Evolutionary conservation across 2,329 filamentous ascomycete genomes (phyloP).

Genomic region (Ilyonectria destructans): DNA sequence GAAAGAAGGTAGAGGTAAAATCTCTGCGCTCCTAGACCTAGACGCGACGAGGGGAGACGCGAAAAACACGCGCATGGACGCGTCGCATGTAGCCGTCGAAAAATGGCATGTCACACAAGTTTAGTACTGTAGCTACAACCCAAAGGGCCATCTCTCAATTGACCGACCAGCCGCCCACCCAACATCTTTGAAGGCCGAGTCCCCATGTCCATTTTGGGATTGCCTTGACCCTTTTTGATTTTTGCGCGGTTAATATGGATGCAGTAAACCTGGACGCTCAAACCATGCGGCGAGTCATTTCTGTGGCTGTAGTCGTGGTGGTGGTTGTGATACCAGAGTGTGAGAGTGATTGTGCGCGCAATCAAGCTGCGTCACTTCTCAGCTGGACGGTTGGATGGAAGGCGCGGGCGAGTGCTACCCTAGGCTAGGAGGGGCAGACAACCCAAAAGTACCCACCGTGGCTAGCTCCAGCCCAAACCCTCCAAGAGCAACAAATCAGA

Average conservation of each 20-base stretch:
- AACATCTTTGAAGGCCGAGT: background rate
- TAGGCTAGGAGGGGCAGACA: constrained; percentile 7
- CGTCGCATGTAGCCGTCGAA: constrained; percentile 21
- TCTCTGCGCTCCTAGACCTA: constrained; percentile 8
- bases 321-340: background rate
- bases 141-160: background rate
- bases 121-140: background rate
- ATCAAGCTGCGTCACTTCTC: background rate
- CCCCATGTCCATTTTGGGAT: background rate
- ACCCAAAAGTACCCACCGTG: constrained; percentile 4
- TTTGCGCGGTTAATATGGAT: background rate
- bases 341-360: background rate
- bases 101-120: constrained; percentile 21
- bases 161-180: constrained; percentile 1
- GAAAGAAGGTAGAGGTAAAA: background rate
- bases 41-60: constrained; percentile 28
- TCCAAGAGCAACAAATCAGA: constrained; percentile 26
- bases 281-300: background rate
- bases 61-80: constrained; percentile 35
- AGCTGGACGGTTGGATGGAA: background rate
- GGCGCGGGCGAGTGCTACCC: background rate
- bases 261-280: background rate
- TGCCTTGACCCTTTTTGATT: background rate
- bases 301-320: background rate
- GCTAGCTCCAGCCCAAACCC: constrained; percentile 18